phyloP scores from a whole-genome alignment of 257 asterid genomes.

The Mitragyna speciosa region DNA sequence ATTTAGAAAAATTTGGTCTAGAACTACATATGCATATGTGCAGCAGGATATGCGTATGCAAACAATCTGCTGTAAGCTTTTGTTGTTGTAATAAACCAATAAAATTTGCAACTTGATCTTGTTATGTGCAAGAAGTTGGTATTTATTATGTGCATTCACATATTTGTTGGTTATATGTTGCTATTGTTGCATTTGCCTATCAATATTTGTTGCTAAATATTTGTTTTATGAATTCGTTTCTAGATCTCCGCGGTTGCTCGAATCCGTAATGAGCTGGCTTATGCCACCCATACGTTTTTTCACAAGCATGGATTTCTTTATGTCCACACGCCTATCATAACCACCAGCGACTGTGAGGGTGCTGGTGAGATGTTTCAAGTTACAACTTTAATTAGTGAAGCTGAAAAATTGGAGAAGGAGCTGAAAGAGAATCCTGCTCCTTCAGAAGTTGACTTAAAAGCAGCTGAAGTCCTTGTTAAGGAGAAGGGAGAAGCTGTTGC shows the following conservation, averaged over 20 bases:
- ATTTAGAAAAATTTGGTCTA: too few species aligned
- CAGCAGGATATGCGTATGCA: too few species aligned
- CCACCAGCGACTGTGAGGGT: constrained; percentile 99
- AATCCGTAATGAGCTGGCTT: constrained; percentile 82
- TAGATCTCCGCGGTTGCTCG: constrained; percentile 91
- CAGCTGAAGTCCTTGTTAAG: constrained; percentile 60
- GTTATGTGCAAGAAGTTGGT: background rate
- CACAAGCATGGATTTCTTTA: constrained; percentile 81
- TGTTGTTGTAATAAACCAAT: too few species aligned
- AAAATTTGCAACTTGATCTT: background rate
- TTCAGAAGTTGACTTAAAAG: constrained; percentile 55
- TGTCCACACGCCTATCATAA: constrained; percentile 88
- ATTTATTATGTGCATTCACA: background rate
- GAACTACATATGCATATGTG: too few species aligned
- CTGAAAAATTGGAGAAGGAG: constrained; percentile 80
- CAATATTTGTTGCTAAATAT: constrained; percentile 6
- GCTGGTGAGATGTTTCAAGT: constrained; percentile 99
- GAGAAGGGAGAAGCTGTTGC: constrained; percentile 79
- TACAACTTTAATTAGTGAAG: constrained; percentile 65
- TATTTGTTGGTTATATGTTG: background rate
- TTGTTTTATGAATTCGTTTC: constrained; percentile 10
- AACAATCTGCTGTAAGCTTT: too few species aligned
- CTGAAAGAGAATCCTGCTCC: constrained; percentile 71
- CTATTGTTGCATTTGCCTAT: background rate
- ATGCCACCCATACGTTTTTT: constrained; percentile 95